Evolutionary conservation across 768 basidiomycete species (phyloP), one percentile per base, ranked within the genome.

Genomic region (Gloeopeniophorella convolvens): DNA sequence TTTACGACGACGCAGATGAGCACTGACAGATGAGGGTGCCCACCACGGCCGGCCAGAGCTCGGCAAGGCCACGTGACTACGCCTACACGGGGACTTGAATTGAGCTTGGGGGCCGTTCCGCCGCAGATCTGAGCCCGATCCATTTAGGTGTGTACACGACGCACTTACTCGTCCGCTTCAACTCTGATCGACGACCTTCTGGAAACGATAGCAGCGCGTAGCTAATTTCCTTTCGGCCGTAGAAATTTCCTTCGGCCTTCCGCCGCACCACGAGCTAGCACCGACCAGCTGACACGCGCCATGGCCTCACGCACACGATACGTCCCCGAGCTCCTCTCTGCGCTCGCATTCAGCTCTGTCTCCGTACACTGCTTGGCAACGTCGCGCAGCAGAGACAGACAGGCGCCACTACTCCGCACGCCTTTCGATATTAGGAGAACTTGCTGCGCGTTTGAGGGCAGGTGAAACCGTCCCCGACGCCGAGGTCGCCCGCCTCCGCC

Each of bases 311-410:
- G 60, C 47, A 42, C 57, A 6, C 60, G 63, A 6, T 85, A 85
- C 66, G 61, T 83, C 50, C 82, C 80, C 24, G 83, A 86, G 58
- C 68, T 82, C 45, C 45, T 85, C 55, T 86, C 78, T 63, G 77
- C 82, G 27, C 67, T 81, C 39, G 82, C 81, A 8, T 70, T 85
- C 58, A 79, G 76, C 40, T 84, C 84, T 20, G 63, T 85, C 52
- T 78, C 83, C 24, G 79, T 84, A 49, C 83, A 88, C 65, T 24
- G 71, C 85, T 32, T 72, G 66, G 60, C 73, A 77, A 45, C 72
- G 79, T 51, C 75, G 71, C 42, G 58, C 60, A 0, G 68, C 71
- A 30, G 74, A 72, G 39, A 78, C 78, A 35, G 79, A 84, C 50
- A 74, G 74, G 35, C 70, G 77, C 13, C 75, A 75, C 21, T 60